These are phyloP conservation scores for Cubamyces sp. DNA, from an alignment of 768 basidiomycete genomes.

Conservation along the genomic window DNA sequence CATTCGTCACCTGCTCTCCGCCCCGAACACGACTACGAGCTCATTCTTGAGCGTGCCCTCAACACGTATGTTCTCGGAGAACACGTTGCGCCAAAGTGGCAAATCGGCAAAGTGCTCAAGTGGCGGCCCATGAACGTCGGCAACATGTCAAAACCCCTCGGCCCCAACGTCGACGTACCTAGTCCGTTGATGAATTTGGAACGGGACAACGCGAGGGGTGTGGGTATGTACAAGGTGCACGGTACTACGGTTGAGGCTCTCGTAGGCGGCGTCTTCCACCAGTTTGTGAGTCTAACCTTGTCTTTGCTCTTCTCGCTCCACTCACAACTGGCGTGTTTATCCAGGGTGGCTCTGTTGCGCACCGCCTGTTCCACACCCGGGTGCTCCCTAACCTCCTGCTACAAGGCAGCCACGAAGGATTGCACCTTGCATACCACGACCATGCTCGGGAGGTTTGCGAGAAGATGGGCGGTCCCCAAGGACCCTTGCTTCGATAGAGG, in stretches of 20 bases:
- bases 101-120: slow-evolving; percentile 68
- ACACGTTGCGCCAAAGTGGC: slow-evolving; percentile 76
- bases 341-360: slow-evolving; percentile 46
- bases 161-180: slow-evolving; percentile 17
- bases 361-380: slow-evolving; percentile 47
- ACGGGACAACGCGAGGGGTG: slow-evolving; percentile 35
- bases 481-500: slow-evolving; percentile 35
- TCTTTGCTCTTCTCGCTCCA: not conserved
- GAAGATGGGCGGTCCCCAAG: slow-evolving; percentile 54
- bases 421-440: slow-evolving; percentile 49
- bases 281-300: slow-evolving; percentile 62
- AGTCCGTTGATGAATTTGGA: slow-evolving; percentile 20
- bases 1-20: slow-evolving; percentile 52
- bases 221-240: slow-evolving; percentile 77
- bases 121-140: slow-evolving; percentile 61
- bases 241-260: slow-evolving; percentile 79
- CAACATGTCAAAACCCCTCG: slow-evolving; percentile 20
- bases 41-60: slow-evolving; percentile 56
- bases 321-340: slow-evolving; percentile 1
- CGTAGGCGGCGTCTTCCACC: slow-evolving; percentile 76
- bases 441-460: slow-evolving; percentile 49
- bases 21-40: slow-evolving; percentile 59
- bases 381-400: slow-evolving; percentile 43
- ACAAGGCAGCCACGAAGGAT: slow-evolving; percentile 32
- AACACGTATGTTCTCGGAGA: slow-evolving; percentile 77